Evolutionary conservation across 495 filamentous ascomycete species (phyloP).

Genomic region (Penicillium samsonianum): DNA sequence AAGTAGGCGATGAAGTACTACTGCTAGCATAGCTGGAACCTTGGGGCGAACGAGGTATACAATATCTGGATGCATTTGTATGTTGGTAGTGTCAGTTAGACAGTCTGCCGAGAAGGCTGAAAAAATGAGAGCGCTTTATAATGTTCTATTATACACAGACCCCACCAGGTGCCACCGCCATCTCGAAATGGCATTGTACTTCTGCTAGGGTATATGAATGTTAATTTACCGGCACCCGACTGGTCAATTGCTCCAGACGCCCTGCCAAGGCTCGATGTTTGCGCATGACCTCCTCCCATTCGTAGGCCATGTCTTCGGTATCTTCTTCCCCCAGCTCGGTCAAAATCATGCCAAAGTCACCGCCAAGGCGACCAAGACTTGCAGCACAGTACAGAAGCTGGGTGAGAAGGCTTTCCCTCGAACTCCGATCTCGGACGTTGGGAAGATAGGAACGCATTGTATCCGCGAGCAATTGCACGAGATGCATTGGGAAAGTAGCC

Average conservation of each 20-base stretch:
- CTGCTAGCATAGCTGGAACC: neutral
- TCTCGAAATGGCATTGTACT: neutral
- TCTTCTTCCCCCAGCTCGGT: slow-evolving; percentile 61
- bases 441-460: slow-evolving; percentile 80
- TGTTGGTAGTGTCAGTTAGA: neutral
- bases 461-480: slow-evolving; percentile 78
- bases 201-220: slow-evolving; percentile 6
- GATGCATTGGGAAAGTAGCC: slow-evolving; percentile 79
- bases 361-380: slow-evolving; percentile 86
- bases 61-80: neutral
- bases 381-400: slow-evolving; percentile 96
- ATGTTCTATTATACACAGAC: slow-evolving; percentile 4
- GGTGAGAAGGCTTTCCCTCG: slow-evolving; percentile 82
- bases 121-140: neutral
- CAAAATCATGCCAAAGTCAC: slow-evolving; percentile 88
- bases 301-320: slow-evolving; percentile 50
- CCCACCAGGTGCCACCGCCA: neutral
- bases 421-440: slow-evolving; percentile 75
- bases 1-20: neutral
- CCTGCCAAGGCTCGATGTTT: slow-evolving; percentile 87
- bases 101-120: neutral
- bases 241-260: slow-evolving; percentile 77
- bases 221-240: slow-evolving; percentile 28
- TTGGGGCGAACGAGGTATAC: neutral
- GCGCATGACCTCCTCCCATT: slow-evolving; percentile 91